Conservation (phyloP, 768 basidiomycete genomes). For the Lactarius hatsudake region DNA sequence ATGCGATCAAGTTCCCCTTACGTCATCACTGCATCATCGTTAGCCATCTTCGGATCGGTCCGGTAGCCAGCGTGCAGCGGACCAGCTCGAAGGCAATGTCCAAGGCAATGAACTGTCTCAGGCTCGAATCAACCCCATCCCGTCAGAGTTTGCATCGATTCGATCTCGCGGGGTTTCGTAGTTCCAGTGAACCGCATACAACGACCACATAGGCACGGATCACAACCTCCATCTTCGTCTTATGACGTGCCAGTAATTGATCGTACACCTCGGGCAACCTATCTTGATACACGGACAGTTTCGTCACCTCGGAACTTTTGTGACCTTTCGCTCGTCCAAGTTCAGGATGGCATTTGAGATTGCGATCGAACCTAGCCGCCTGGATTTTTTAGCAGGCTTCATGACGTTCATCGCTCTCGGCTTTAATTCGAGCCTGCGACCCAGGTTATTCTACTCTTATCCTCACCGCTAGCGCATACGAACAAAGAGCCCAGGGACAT, state of each 20-base stretch:
- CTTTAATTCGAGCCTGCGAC: not conserved
- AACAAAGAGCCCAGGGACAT: not conserved
- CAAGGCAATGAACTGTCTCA: too few species aligned
- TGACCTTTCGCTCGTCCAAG: not conserved
- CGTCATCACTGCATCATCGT: too few species aligned
- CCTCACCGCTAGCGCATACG: not conserved
- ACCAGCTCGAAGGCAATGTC: too few species aligned
- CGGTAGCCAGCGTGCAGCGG: too few species aligned
- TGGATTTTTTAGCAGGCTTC: not conserved
- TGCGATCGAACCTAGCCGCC: conserved; percentile 13
- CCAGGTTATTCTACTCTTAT: not conserved
- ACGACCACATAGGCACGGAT: too few species aligned
- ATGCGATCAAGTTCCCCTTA: too few species aligned
- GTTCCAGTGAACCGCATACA: not conserved
- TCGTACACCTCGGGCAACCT: not conserved
- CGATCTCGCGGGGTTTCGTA: not conserved
- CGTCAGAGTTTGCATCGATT: not conserved
- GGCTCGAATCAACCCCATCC: too few species aligned
- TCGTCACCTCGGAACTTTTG: not conserved
- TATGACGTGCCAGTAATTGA: not conserved
- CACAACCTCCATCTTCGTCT: not conserved
- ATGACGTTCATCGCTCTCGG: not conserved
- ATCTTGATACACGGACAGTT: not conserved
- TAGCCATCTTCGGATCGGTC: too few species aligned
- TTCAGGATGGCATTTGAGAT: not conserved